Base-by-base conservation (phyloP, 352 stramenopile species). In the Peronospora belbahrii region DNA sequence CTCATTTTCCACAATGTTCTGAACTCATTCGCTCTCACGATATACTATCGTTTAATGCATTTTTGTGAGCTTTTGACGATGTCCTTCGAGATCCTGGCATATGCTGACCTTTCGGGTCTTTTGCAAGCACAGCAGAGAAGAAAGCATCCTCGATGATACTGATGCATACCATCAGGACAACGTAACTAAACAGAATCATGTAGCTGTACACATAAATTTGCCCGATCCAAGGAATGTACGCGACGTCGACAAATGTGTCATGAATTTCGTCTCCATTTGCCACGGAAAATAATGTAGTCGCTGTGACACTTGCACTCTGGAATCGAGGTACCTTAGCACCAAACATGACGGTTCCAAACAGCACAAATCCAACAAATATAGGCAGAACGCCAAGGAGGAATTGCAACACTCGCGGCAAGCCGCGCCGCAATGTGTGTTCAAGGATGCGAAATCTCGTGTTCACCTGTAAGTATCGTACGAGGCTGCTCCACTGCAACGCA, bases 101-200 rank as follows among this genome's bases (percentile, higher is more conserved):
- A 9, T 48, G 47, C 14, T 42, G 20, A 9, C 3, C 28, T 18
- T 57, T 45, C 43, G 9, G 35, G 18, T 19, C 41, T 53, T 11
- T 73, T 71, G 73, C 78, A 89, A 85, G 88, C 15, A 83, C 74
- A 23, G 79, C 74, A 4, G 79, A 82, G 62, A 94, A 95, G 58
- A 92, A 95, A 14, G 81, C 74, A 52, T 95, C 79, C 56, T 95
- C 83, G 37, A 93, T 88, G 40, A 95, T 88, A 13, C 76, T 77
- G 52, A 95, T 93, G 62, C 81, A 92, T 8, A 94, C 81, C 74
- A 93, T 94, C 19, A 94, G 62, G 42, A 94, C 81, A 9, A 90
- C 77, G 61, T 94, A 94, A 50, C 83, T 93, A 56, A 94, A 95
- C 6, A 94, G 63, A 19, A 88, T 80, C 42, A 94, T 74, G 72